These are phyloP conservation scores for Pythium plurisporium DNA, from an alignment of 352 stramenopile genomes.

Conservation along the genomic window DNA sequence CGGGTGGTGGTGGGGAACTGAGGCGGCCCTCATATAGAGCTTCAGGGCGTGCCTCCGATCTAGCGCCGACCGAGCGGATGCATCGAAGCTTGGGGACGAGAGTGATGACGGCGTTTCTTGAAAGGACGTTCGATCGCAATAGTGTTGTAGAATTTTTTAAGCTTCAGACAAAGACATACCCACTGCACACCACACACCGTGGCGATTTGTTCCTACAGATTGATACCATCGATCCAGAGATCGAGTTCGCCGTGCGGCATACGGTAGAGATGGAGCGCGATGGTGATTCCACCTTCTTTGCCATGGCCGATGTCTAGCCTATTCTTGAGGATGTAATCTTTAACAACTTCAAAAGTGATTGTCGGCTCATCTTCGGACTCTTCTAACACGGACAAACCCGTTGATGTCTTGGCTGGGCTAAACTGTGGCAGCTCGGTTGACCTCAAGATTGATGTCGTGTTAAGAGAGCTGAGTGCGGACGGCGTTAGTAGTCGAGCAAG, in stretches of 20 bases:
- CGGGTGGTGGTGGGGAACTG: too few species aligned
- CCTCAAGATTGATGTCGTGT: constrained; percentile 15
- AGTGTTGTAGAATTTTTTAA: constrained; percentile 29
- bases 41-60: not conserved
- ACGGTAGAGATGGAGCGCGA: constrained; percentile 19
- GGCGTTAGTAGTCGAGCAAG: constrained; percentile 11
- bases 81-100: too few species aligned
- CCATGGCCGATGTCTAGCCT: not conserved
- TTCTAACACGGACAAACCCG: not conserved
- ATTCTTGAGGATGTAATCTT: constrained; percentile 19
- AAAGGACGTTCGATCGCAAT: too few species aligned
- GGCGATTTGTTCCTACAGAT: not conserved
- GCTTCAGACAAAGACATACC: constrained; percentile 13
- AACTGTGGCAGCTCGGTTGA: constrained; percentile 19
- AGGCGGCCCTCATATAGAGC: constrained; percentile 1
- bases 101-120: too few species aligned
- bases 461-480: constrained; percentile 5
- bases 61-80: too few species aligned
- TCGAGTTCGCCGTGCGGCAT: constrained; percentile 18
- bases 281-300: constrained; percentile 13
- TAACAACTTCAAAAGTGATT: constrained; percentile 15
- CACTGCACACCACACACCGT: not conserved
- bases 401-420: constrained; percentile 2
- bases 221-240: constrained; percentile 19
- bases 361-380: not conserved